phyloP scores from a whole-genome alignment of 2,329 filamentous ascomycete species.

The Incumbomyces delicatus region DNA sequence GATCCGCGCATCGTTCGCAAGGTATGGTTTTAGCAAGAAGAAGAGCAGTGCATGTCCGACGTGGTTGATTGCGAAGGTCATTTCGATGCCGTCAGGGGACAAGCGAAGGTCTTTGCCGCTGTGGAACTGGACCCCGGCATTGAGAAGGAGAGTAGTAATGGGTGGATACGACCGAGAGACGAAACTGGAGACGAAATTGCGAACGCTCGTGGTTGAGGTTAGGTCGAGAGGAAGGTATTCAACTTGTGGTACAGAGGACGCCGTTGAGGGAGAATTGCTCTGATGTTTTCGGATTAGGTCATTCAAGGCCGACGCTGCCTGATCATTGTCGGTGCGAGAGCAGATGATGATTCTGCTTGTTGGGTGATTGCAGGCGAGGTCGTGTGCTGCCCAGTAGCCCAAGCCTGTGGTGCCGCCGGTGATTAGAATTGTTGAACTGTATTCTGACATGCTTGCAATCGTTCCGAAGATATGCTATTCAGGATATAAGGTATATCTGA shows the following conservation, averaged over 20 bases:
- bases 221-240: slow-evolving; percentile 38
- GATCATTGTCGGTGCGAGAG: slow-evolving; percentile 34
- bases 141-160: slow-evolving; percentile 38
- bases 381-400: slow-evolving; percentile 34
- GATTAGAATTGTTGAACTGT: slow-evolving; percentile 25
- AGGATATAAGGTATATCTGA: too few relatives aligned
- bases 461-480: not conserved
- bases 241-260: slow-evolving; percentile 29
- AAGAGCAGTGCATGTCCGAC: slow-evolving; percentile 44
- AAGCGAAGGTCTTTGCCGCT: slow-evolving; percentile 24
- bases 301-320: slow-evolving; percentile 37
- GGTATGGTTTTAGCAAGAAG: slow-evolving; percentile 34
- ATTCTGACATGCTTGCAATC: slow-evolving; percentile 11
- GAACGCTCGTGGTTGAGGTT: slow-evolving; percentile 29
- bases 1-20: slow-evolving; percentile 34
- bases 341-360: slow-evolving; percentile 35
- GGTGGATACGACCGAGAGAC: slow-evolving; percentile 28
- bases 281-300: slow-evolving; percentile 20
- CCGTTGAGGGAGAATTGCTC: not conserved
- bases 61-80: slow-evolving; percentile 42
- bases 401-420: slow-evolving; percentile 40
- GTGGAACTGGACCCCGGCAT: slow-evolving; percentile 39
- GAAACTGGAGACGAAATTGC: slow-evolving; percentile 34
- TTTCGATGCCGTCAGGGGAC: slow-evolving; percentile 37
- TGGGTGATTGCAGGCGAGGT: slow-evolving; percentile 33